Evolutionary conservation across 148 eudicot genomes (phyloP).

Genomic region (Rheum nobile): DNA sequence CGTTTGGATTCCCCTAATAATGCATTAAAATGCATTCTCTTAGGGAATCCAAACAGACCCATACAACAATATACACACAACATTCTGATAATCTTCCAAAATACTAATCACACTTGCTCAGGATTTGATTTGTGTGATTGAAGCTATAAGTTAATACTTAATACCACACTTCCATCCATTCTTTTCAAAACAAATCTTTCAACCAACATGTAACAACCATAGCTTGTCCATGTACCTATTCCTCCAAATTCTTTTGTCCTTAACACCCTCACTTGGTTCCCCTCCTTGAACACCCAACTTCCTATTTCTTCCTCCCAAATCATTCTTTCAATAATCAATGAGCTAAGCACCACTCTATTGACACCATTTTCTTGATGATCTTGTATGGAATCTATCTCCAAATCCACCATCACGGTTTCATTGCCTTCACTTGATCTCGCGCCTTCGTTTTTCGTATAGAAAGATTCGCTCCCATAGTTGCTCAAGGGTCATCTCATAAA

Average conservation of each 20-base stretch:
- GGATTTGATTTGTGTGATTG: no score
- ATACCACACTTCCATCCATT: no score
- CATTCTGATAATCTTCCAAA: no score
- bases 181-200: no score
- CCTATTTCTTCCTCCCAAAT: conserved; percentile 59
- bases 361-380: conserved; percentile 12
- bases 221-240: conserved; percentile 31
- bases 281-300: conserved; percentile 34
- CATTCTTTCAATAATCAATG: conserved; percentile 45
- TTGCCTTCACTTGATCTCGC: conserved; percentile 9
- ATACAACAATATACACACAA: no score
- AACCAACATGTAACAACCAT: no score
- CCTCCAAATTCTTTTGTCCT: conserved; percentile 34
- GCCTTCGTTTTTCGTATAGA: conserved; percentile 6
- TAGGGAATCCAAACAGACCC: no score
- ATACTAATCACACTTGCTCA: no score
- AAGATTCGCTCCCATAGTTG: conserved; percentile 58
- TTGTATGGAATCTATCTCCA: conserved; percentile 25
- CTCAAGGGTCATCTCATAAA: conserved; percentile 55
- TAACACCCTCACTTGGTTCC: conserved; percentile 20
- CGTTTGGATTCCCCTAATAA: no score
- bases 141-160: no score
- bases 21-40: no score
- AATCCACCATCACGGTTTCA: conserved; percentile 21
- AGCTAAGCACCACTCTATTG: conserved; percentile 37